phyloP scores from a whole-genome alignment of 345 rosid genomes.

The Lenwebbia sp. region DNA sequence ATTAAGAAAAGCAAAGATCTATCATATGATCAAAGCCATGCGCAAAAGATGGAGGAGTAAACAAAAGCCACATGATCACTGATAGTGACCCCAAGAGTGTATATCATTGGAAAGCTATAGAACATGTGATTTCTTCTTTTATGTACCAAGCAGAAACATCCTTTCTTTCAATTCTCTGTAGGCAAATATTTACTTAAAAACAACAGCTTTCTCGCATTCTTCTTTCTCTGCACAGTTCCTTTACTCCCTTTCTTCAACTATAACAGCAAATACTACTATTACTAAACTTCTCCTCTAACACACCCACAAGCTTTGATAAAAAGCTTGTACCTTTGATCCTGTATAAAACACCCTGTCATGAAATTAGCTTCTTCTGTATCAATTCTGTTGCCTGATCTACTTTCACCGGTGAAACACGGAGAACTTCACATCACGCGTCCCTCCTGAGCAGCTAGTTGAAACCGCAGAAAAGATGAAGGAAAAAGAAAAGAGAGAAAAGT shows the following conservation, averaged over 20 bases:
- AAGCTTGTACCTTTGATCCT: not conserved
- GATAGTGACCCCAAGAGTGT: not conserved
- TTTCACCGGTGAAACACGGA: not conserved
- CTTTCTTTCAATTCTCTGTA: not conserved
- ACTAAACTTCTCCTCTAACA: not conserved
- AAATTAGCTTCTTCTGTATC: not conserved
- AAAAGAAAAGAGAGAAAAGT: not conserved
- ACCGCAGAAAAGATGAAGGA: not conserved
- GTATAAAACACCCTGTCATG: not conserved
- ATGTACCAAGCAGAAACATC: not conserved
- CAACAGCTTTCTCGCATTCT: not conserved
- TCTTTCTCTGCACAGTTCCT: not conserved
- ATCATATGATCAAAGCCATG: not conserved
- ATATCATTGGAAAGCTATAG: not conserved
- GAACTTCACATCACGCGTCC: not conserved
- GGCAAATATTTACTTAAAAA: not conserved
- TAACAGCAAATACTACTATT: not conserved
- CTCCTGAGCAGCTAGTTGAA: not conserved
- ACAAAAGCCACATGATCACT: not conserved
- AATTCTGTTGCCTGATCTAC: not conserved
- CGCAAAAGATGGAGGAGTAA: not conserved
- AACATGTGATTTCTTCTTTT: not conserved
- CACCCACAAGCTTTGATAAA: not conserved
- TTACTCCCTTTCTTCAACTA: not conserved
- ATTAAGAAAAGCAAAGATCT: not conserved